Percentiles rank a stretch among this genome's conserved stretches.
Conservation (phyloP, 139 green algal species). For the Dunaliella primolecta region DNA sequence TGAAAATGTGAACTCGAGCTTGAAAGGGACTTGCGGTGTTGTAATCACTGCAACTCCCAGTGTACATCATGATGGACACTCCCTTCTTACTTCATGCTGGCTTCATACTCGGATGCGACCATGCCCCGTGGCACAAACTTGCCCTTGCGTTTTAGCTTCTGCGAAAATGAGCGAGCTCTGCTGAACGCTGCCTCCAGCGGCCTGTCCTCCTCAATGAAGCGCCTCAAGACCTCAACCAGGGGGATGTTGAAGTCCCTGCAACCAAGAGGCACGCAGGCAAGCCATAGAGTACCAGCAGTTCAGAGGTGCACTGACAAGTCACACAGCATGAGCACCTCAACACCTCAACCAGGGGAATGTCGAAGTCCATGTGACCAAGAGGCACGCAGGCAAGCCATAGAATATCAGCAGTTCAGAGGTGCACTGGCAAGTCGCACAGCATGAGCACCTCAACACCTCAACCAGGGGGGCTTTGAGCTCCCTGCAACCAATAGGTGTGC, state of each 20-base stretch:
- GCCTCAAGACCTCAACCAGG: conserved; percentile 71
- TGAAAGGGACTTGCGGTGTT: too few species aligned
- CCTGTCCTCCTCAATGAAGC: conserved; percentile 51
- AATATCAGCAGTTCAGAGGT: not conserved
- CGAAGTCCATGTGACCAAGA: not conserved
- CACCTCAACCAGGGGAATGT: conserved; percentile 64
- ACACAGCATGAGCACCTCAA: conserved; percentile 50
- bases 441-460: conserved; percentile 58
- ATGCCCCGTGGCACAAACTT: conserved; percentile 74
- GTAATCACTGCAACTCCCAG: too few species aligned
- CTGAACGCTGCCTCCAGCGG: conserved; percentile 89
- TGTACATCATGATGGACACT: too few species aligned
- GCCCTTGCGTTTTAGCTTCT: conserved; percentile 83
- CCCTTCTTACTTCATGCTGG: not conserved
- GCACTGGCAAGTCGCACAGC: not conserved
- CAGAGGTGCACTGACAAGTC: not conserved
- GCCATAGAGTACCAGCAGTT: not conserved
- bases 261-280: not conserved
- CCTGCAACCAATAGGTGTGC: conserved; percentile 1
- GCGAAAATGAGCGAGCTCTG: conserved; percentile 86
- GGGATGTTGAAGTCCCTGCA: conserved; percentile 15
- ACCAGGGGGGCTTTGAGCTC: conserved; percentile 50
- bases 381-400: not conserved
- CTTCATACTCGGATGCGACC: not conserved
- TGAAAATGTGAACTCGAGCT: too few species aligned